A percentile compares a stretch with the other conserved stretches of the same genome.
Conservation (phyloP, 495 filamentous ascomycete genomes). For the Penicillium samsonianum region DNA sequence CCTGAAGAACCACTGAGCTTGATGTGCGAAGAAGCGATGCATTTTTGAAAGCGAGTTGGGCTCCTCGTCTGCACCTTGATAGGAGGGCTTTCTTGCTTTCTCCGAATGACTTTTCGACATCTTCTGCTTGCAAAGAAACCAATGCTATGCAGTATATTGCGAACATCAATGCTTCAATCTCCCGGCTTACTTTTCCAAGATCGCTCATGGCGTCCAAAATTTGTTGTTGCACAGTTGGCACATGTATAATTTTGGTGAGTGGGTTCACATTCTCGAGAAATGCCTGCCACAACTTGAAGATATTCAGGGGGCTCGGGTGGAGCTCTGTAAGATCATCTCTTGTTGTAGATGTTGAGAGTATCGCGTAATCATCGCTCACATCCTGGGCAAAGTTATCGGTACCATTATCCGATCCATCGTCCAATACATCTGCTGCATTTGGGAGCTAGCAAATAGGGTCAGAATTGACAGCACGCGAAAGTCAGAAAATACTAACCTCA, state of each 20-base stretch:
- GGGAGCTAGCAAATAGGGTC: conserved; percentile 40
- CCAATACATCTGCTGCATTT: conserved; percentile 46
- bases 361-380: conserved; percentile 21
- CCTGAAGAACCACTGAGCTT: conserved; percentile 47
- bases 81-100: conserved; percentile 42
- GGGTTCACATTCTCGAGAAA: conserved; percentile 70
- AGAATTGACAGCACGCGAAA: not conserved
- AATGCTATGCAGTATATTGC: conserved; percentile 49
- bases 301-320: conserved; percentile 69
- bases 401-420: conserved; percentile 28
- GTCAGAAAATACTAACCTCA: conserved; percentile 38
- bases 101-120: conserved; percentile 45
- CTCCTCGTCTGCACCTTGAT: conserved; percentile 42
- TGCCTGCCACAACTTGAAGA: conserved; percentile 70
- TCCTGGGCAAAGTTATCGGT: conserved; percentile 22
- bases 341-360: conserved; percentile 25
- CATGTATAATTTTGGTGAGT: conserved; percentile 69
- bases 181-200: conserved; percentile 34
- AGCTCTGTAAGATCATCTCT: conserved; percentile 30
- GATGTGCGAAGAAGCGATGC: conserved; percentile 49
- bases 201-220: conserved; percentile 44
- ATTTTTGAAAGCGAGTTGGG: conserved; percentile 47
- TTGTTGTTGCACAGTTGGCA: conserved; percentile 54
- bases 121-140: conserved; percentile 38
- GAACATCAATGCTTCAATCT: conserved; percentile 51